Conservation (phyloP, 805 yeast species). For the Candida berthetii region DNA sequence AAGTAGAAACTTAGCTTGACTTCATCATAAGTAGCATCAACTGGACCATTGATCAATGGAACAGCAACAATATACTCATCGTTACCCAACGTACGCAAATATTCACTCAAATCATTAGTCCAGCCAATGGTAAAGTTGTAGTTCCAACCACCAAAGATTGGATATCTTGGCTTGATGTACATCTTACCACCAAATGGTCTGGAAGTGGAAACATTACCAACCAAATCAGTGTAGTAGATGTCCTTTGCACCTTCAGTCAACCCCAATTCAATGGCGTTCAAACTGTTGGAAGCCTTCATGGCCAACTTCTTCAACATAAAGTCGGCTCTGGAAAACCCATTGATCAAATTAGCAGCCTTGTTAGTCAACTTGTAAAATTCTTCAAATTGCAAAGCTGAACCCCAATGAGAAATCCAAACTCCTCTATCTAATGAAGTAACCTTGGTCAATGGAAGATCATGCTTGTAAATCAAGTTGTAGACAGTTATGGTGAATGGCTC, state of each 20-base stretch:
- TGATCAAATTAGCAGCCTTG: conserved; percentile 59
- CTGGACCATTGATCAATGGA: conserved; percentile 70
- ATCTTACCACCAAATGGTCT: conserved; percentile 31
- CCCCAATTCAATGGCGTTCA: conserved; percentile 54
- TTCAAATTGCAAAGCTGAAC: conserved; percentile 64
- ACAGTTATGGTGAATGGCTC: conserved; percentile 41
- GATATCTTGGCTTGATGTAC: conserved; percentile 78
- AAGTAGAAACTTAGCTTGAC: conserved; percentile 59
- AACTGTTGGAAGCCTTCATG: conserved; percentile 47
- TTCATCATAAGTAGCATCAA: conserved; percentile 60
- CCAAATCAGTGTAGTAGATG: conserved; percentile 79
- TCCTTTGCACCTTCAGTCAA: conserved; percentile 50
- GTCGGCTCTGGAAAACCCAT: conserved; percentile 77
- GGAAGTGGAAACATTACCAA: conserved; percentile 89
- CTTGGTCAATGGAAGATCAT: conserved; percentile 57
- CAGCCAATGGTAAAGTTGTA: conserved; percentile 96
- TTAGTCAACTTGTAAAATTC: conserved; percentile 82
- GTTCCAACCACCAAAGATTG: conserved; percentile 95
- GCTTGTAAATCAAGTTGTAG: conserved; percentile 56
- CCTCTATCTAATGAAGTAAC: conserved; percentile 62
- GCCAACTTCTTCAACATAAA: conserved; percentile 55
- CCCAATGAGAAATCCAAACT: conserved; percentile 87
- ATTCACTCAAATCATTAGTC: conserved; percentile 54
- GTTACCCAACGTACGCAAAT: conserved; percentile 34
- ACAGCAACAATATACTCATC: conserved; percentile 51